Evolutionary conservation across 169 alveolate species (phyloP), one percentile per base, ranked within the genome.

Genomic region (Plasmodium yoelii): DNA sequence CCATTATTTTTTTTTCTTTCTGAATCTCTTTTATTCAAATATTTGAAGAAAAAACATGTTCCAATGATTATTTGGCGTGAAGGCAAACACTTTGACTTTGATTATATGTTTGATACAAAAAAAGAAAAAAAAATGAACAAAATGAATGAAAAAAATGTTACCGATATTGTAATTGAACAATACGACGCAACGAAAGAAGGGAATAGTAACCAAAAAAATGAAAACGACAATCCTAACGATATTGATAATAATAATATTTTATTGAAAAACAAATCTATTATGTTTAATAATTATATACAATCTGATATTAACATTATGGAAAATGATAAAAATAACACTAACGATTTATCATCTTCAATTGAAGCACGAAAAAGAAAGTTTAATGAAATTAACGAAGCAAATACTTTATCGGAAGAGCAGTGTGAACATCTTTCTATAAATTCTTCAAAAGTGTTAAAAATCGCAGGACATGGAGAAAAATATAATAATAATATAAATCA

Each of bases 1-100:
- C 86, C 87, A 13, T 61, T 44, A 51, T 56, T 86, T 22, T 70
- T 70, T 44, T 60, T 86, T 53, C 64, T 86, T 53, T 56, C 91
- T n/a, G 71, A 64, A 70, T 61, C 39, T 18, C 39, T 19, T n/a
- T 46, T 86, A 46, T 9, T 86, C 28, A 15, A 24, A 6, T 63
- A 59, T 51, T 34, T 86, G 34, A 59, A 51, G 39, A 63, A 28
- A 13, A 67, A 28, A 61, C 39, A 13, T 57, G n/a, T 60, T 60
- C 91, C 86, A 9, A 55, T 71, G 12, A 13, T 49, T 3, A 4
- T 80, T n/a, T 13, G 22, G 0, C 90, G 61, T 3, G 59, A 69
- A 6, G 63, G 39, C 10, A 19, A 13, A 47, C 5, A 12, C 22
- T 53, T 74, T 56, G 63, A 13, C 49, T 24, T 39, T 26, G 51